phyloP scores from a whole-genome alignment of 2,329 filamentous ascomycete species.

The Diaporthe sp. region DNA sequence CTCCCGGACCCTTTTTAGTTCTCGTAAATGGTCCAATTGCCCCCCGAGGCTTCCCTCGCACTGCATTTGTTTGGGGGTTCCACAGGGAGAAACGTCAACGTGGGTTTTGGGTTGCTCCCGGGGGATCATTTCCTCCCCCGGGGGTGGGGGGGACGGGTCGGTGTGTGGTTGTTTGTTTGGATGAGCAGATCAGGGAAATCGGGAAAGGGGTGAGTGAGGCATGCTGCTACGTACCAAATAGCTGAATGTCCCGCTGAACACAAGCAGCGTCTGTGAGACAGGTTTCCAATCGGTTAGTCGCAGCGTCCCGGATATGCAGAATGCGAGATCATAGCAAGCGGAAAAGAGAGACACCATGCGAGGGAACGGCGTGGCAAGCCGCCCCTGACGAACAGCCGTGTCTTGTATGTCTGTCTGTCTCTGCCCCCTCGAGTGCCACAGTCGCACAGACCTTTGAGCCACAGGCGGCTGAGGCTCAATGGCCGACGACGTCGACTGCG shows the following conservation, averaged over 20 bases:
- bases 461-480: conserved; percentile 16
- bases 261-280: conserved; percentile 74
- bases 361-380: conserved; percentile 10
- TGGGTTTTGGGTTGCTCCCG: not conserved
- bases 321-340: conserved; percentile 46
- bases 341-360: conserved; percentile 33
- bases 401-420: conserved; percentile 3
- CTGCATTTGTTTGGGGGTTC: conserved; percentile 6
- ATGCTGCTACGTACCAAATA: conserved; percentile 78
- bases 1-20: conserved; percentile 28
- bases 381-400: conserved; percentile 38
- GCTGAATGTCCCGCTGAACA: conserved; percentile 88
- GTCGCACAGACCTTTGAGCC: conserved; percentile 10
- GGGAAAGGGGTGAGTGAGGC: not conserved
- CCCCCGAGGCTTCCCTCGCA: not conserved
- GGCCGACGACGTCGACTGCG: not conserved
- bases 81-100: conserved; percentile 11
- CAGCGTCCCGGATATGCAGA: conserved; percentile 49
- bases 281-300: conserved; percentile 46
- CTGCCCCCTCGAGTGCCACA: conserved; percentile 21
- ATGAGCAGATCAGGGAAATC: not conserved
- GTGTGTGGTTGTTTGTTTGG: not conserved
- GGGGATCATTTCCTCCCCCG: not conserved
- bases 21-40: conserved; percentile 45
- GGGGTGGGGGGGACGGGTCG: not conserved